Evolutionary conservation across 768 basidiomycete species (phyloP).

Genomic region (Pleurotus giganteus): DNA sequence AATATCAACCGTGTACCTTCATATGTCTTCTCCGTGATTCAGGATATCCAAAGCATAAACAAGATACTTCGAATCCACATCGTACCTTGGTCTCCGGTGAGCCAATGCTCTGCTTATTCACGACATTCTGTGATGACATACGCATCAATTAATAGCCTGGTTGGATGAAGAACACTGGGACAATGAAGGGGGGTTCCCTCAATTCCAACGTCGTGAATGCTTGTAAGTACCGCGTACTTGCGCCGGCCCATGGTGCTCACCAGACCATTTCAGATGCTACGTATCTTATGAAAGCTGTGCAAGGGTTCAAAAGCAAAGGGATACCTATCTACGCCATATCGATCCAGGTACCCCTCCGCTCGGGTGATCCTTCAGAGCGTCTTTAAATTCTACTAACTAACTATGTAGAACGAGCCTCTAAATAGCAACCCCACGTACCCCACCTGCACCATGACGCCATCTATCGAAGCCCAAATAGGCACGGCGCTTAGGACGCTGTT

Average conservation of each 20-base stretch:
- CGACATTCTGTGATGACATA: not conserved
- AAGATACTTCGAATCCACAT: constrained; percentile 50
- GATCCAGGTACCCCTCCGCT: constrained; percentile 36
- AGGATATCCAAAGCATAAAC: constrained; percentile 63
- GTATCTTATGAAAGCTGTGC: constrained; percentile 70
- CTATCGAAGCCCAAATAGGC: constrained; percentile 59
- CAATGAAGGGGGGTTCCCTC: constrained; percentile 68
- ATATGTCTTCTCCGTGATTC: constrained; percentile 59
- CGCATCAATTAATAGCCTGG: constrained; percentile 47
- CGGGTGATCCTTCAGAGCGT: not conserved
- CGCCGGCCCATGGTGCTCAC: not conserved
- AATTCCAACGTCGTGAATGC: constrained; percentile 41
- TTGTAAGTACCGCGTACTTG: constrained; percentile 37
- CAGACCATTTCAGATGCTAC: constrained; percentile 49
- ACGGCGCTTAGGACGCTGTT: constrained; percentile 53
- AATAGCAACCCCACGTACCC: constrained; percentile 70
- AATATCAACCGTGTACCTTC: constrained; percentile 57
- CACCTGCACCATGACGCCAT: constrained; percentile 51
- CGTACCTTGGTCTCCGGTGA: constrained; percentile 74
- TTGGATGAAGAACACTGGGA: constrained; percentile 73
- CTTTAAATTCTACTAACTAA: not conserved
- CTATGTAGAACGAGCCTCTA: constrained; percentile 43
- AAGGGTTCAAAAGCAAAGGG: constrained; percentile 64
- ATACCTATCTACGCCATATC: constrained; percentile 61
- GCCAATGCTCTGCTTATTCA: constrained; percentile 15